Percentiles rank a stretch among this genome's conserved stretches.
Evolutionary conservation across 78 protist species (phyloP).

Genomic region (Protostelium mycophagum): DNA sequence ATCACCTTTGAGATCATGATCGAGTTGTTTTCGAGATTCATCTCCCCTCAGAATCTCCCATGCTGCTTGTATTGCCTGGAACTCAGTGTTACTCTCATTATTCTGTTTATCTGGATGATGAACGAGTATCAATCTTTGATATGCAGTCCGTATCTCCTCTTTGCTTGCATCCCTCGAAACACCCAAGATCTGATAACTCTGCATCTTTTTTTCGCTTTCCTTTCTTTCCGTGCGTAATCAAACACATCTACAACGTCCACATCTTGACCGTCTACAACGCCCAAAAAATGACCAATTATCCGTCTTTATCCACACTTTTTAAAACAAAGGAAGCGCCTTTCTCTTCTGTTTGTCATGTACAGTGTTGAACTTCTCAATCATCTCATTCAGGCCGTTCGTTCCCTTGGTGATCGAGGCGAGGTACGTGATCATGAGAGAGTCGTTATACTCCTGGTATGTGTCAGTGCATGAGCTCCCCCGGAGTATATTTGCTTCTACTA

Average conservation of each 20-base stretch:
- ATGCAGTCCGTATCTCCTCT: not conserved
- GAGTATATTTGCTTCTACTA: no score
- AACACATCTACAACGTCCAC: no score
- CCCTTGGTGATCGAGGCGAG: constrained; percentile 73
- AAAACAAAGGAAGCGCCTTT: not conserved
- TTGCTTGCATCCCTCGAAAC: not conserved
- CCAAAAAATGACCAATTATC: no score
- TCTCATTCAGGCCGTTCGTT: constrained; percentile 59
- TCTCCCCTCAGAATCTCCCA: not conserved
- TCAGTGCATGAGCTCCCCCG: no score
- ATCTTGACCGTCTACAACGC: no score
- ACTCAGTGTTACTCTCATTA: not conserved
- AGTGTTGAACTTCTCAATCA: constrained; percentile 71
- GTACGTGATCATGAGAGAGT: constrained; percentile 73
- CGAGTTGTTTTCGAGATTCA: not conserved
- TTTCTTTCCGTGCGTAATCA: no score
- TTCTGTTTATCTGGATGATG: not conserved
- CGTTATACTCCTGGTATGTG: constrained; percentile 77
- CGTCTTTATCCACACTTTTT: not conserved
- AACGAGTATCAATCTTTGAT: not conserved
- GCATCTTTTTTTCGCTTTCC: no score
- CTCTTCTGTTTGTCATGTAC: constrained; percentile 59
- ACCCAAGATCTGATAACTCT: no score
- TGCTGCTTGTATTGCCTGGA: not conserved
- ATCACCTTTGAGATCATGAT: not conserved